phyloP scores from a whole-genome alignment of 108 stramenopile genomes.

The Mediolabrus comicus region DNA sequence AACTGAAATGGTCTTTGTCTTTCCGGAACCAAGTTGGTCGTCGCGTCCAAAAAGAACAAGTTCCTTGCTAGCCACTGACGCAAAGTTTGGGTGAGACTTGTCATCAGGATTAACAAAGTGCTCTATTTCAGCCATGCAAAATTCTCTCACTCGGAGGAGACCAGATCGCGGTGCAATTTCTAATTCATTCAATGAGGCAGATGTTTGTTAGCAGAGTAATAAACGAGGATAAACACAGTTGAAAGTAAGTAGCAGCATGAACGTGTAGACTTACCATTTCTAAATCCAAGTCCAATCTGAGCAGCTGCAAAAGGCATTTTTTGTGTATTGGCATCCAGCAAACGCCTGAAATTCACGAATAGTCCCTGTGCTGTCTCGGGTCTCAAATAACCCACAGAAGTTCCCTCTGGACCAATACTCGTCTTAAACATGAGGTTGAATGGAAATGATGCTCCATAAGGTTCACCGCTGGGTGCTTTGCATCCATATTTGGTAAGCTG shows the following conservation, averaged over 20 bases:
- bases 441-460: conserved; percentile 93
- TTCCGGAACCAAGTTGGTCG: conserved; percentile 96
- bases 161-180: conserved; percentile 99
- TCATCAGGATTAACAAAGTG: conserved; percentile 99
- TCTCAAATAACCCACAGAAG: conserved; percentile 94
- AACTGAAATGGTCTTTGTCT: conserved; percentile 81
- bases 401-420: conserved; percentile 98
- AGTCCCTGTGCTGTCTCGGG: conserved; percentile 99
- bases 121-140: conserved; percentile 99
- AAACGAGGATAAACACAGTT: no score
- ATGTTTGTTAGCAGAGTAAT: conserved; percentile 1
- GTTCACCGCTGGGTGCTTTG: conserved; percentile 84
- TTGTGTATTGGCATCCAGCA: conserved; percentile 95
- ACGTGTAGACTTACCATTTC: conserved; percentile 77
- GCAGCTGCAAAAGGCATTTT: conserved; percentile 99
- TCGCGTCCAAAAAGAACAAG: conserved; percentile 91
- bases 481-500: conserved; percentile 86
- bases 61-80: conserved; percentile 78
- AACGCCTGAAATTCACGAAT: conserved; percentile 98
- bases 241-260: not conserved
- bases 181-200: conserved; percentile 13
- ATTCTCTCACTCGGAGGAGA: conserved; percentile 98
- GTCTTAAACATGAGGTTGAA: conserved; percentile 99
- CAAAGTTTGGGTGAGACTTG: conserved; percentile 95
- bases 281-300: conserved; percentile 98